Evolutionary conservation across 2,329 filamentous ascomycete species (phyloP), one percentile per base, ranked within the genome.

Genomic region (Lomentospora prolificans): DNA sequence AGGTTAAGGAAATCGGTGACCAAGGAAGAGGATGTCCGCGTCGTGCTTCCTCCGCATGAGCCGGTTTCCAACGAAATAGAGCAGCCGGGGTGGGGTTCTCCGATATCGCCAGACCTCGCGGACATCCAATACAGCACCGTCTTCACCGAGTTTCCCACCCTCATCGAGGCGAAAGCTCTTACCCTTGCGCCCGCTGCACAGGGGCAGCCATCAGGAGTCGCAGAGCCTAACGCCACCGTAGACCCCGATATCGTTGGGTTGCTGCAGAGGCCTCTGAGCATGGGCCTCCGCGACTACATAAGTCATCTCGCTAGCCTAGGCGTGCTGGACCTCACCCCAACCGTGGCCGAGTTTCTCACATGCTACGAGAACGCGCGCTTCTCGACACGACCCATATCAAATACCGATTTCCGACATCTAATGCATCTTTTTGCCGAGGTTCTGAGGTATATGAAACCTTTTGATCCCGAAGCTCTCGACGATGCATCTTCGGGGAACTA

Each of bases 121-220:
- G 83, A 89, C 64, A 72, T 97, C n/a, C 84, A 95, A 60, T 97
- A 95, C 69, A 79, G 78, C 62, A 83, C 84, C 2, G 89, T 99
- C 24, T 76, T 96, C 17, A 78, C 80, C 36, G 92, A 97, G 69
- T 76, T 99, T 24, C 89, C 91, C 1, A 86, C 95, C 65, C 77
- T 97, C 27, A 88, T 97, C 60, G 92, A 97, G 72, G 92, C 89
- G 8, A 92, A 92, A 68, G 92, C 90, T 1, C 82, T 96, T n/a
- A 90, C 89, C 0, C 79, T 96, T 36, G 89, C 87, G 0, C 89
- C 85, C 28, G 74, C 76, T 0, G 75, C 72, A 60, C 73, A 67
- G 31, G 68, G n/a, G 9, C 12, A 76, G 0, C 75, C 72, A 60
- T 72, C 67, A 33, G 68, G n/a, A 8, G 48, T 22, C 2, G 48